Percentiles rank a stretch among this genome's conserved stretches.
Evolutionary conservation across 371 early-diverging fungal species (phyloP).

Genomic region (Actinomucor elegans): DNA sequence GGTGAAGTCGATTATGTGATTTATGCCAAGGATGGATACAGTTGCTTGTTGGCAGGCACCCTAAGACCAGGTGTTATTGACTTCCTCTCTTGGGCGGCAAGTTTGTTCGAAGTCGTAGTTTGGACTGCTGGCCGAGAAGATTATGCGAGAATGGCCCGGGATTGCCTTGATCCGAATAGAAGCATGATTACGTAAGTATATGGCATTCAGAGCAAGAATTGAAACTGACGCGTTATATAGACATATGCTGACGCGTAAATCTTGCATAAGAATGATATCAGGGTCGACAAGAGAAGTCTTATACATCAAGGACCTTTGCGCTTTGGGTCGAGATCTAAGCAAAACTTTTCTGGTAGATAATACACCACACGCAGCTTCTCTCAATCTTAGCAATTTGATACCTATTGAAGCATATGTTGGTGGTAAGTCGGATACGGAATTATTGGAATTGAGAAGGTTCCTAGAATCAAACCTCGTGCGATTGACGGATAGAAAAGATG

Average conservation of each 20-base stretch:
- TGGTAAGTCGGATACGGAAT: constrained; percentile 33
- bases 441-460: constrained; percentile 34
- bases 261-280: constrained; percentile 42
- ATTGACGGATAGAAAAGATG: constrained; percentile 34
- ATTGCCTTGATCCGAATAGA: constrained; percentile 38
- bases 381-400: constrained; percentile 47
- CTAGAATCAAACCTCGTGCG: constrained; percentile 38
- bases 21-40: constrained; percentile 31
- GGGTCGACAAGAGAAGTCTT: constrained; percentile 31
- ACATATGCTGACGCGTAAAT: constrained; percentile 40
- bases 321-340: constrained; percentile 46
- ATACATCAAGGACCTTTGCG: constrained; percentile 45
- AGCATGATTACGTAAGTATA: constrained; percentile 40
- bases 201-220: too few relatives aligned
- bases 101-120: constrained; percentile 45
- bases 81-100: constrained; percentile 44
- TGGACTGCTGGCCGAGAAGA: constrained; percentile 50
- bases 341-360: constrained; percentile 47
- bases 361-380: constrained; percentile 49
- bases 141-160: constrained; percentile 39
- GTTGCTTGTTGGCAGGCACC: constrained; percentile 38
- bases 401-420: constrained; percentile 48
- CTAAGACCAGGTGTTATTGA: constrained; percentile 50
- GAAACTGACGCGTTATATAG: too few relatives aligned
- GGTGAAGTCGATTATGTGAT: constrained; percentile 39